Evolutionary conservation across 495 filamentous ascomycete species (phyloP).

Genomic region (Staphylotrichum tortipilum): DNA sequence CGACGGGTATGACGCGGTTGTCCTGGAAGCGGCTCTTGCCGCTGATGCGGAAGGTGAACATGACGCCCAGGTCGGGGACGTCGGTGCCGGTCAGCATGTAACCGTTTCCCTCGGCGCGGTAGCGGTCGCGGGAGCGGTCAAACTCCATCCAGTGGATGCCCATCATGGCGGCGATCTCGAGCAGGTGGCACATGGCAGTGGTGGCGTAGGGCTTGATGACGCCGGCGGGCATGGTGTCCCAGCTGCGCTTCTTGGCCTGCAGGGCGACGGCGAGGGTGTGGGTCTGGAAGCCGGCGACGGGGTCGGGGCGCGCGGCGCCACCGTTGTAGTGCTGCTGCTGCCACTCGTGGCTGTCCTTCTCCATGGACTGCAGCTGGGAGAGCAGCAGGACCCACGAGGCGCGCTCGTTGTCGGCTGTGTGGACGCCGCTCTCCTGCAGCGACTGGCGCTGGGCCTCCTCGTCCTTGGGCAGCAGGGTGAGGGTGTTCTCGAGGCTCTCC

Average conservation of each 20-base stretch:
- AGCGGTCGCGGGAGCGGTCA: conserved; percentile 33
- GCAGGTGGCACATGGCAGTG: conserved; percentile 40
- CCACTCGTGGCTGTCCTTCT: conserved; percentile 35
- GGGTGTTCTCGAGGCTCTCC: conserved; percentile 27
- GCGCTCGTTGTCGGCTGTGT: conserved; percentile 41
- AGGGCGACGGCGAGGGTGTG: conserved; percentile 37
- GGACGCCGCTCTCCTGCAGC: conserved; percentile 22
- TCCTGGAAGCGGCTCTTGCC: conserved; percentile 35
- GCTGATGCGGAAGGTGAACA: conserved; percentile 37
- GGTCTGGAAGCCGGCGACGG: conserved; percentile 2
- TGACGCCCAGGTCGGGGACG: conserved; percentile 36
- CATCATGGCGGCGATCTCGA: conserved; percentile 43
- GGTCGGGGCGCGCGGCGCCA: conserved; percentile 3
- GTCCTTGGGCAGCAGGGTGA: conserved; percentile 17
- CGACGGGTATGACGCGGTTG: conserved; percentile 37
- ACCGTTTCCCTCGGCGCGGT: conserved; percentile 45
- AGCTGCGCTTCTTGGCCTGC: conserved; percentile 39
- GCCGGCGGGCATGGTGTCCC: conserved; percentile 41
- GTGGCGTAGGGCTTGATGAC: conserved; percentile 44
- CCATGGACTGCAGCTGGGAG: conserved; percentile 37
- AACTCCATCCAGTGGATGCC: conserved; percentile 46
- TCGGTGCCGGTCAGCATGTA: conserved; percentile 37
- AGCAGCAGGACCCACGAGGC: conserved; percentile 41
- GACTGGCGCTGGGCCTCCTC: conserved; percentile 12
- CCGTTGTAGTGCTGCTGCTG: conserved; percentile 20